Percentiles rank a stretch among this genome's conserved stretches.
phyloP scores from a whole-genome alignment of 2,329 filamentous ascomycete genomes.

The Calonectria hongkongensis region DNA sequence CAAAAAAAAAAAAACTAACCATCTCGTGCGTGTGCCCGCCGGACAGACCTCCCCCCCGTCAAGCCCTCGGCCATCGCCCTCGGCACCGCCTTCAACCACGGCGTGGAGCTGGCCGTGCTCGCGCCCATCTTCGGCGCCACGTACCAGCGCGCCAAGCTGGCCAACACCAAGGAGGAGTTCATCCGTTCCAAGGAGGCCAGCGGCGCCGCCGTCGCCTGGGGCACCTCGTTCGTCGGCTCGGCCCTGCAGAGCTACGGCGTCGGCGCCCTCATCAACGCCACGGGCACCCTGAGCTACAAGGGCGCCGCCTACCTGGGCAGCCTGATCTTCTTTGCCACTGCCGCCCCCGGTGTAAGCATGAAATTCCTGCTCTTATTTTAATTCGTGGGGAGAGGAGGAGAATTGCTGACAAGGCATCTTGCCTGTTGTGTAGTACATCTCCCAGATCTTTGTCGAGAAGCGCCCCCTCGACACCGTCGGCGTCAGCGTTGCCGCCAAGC shows the following conservation, averaged over 20 bases:
- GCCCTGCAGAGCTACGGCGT: slow-evolving; percentile 93
- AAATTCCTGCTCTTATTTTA: background rate
- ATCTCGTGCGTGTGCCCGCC: background rate
- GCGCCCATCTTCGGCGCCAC: slow-evolving; percentile 94
- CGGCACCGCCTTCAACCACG: slow-evolving; percentile 96
- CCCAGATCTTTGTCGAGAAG: slow-evolving; percentile 92
- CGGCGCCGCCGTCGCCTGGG: slow-evolving; percentile 90
- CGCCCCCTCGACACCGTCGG: slow-evolving; percentile 92
- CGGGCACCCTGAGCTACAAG: slow-evolving; percentile 96
- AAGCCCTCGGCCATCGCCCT: slow-evolving; percentile 99
- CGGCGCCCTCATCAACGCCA: slow-evolving; percentile 93
- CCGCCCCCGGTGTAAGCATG: slow-evolving; percentile 86
- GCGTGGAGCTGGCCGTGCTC: slow-evolving; percentile 90
- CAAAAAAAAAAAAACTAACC: background rate
- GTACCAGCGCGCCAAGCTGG: slow-evolving; percentile 92
- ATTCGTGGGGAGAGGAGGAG: background rate
- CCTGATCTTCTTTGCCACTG: slow-evolving; percentile 93
- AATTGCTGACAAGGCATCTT: background rate
- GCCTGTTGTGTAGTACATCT: slow-evolving; percentile 79
- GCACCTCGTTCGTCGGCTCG: slow-evolving; percentile 91
- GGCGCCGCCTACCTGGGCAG: slow-evolving; percentile 94
- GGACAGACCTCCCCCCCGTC: slow-evolving; percentile 80
- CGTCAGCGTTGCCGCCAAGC: slow-evolving; percentile 87
- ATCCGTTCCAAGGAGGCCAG: slow-evolving; percentile 93
- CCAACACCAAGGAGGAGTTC: slow-evolving; percentile 98